These are phyloP conservation scores for Fraxinus paxiana DNA, from an alignment of 305 asterid genomes.

Conservation along the genomic window DNA sequence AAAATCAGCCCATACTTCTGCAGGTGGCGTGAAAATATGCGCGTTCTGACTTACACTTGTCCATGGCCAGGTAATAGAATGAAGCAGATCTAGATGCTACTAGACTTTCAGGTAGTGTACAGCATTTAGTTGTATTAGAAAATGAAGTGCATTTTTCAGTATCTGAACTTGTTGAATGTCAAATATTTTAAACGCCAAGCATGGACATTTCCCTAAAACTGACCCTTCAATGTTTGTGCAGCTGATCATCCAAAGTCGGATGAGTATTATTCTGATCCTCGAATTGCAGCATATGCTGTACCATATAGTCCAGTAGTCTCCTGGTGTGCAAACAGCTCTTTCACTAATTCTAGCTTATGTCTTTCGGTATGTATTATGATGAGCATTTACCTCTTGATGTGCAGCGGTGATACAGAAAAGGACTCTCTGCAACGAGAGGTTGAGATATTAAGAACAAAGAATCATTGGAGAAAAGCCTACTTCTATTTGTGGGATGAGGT, in stretches of 20 bases:
- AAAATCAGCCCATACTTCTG: slow-evolving; percentile 97
- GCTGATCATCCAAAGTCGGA: slow-evolving; percentile 98
- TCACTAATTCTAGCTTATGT: slow-evolving; percentile 19
- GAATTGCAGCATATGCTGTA: slow-evolving; percentile 97
- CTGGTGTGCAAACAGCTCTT: slow-evolving; percentile 43
- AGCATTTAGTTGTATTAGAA: slow-evolving; percentile 4
- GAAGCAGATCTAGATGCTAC: slow-evolving; percentile 11
- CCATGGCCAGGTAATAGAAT: slow-evolving; percentile 89
- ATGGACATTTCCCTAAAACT: neutral
- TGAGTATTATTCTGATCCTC: slow-evolving; percentile 86
- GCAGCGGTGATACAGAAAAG: slow-evolving; percentile 64
- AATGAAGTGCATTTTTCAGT: neutral
- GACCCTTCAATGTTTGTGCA: slow-evolving; percentile 33
- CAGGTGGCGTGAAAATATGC: slow-evolving; percentile 96
- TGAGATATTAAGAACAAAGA: slow-evolving; percentile 72
- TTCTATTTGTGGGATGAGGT: slow-evolving; percentile 99
- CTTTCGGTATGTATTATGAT: slow-evolving; percentile 28
- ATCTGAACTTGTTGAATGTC: neutral
- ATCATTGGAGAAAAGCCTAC: slow-evolving; percentile 94
- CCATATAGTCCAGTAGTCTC: slow-evolving; percentile 74
- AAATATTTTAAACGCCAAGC: neutral
- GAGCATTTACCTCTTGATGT: slow-evolving; percentile 41
- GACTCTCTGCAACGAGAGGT: slow-evolving; percentile 79
- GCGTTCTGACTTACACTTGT: slow-evolving; percentile 88
- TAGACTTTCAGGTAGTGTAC: neutral